These are phyloP conservation scores for Metschnikowia sp. DNA, from an alignment of 805 yeast genomes.

Conservation along the genomic window DNA sequence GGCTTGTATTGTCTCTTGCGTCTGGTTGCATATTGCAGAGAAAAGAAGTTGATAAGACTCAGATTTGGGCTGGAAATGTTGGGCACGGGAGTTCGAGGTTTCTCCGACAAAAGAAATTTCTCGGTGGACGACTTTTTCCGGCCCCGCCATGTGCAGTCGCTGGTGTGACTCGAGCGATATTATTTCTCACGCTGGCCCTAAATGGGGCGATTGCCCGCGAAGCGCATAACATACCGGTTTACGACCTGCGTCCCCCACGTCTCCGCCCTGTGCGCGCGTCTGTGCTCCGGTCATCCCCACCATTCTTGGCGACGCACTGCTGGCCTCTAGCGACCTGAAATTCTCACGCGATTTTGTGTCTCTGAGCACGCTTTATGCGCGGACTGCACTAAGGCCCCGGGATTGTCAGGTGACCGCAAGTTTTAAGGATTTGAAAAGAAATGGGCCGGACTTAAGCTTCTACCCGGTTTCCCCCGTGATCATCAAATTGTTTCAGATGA, in stretches of 20 bases:
- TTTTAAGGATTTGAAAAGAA: no score
- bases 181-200: background rate
- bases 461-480: no score
- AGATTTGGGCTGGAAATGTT: no score
- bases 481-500: no score
- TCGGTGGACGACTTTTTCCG: background rate
- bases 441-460: no score
- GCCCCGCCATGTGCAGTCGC: no score
- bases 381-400: background rate
- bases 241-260: slow-evolving; percentile 9
- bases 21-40: no score
- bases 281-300: slow-evolving; percentile 8
- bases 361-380: background rate
- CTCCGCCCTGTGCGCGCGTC: slow-evolving; percentile 1
- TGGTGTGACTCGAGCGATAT: no score
- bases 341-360: background rate
- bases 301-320: background rate
- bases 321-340: background rate
- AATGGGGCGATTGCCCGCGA: slow-evolving; percentile 1
- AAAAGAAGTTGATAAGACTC: no score
- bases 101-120: background rate
- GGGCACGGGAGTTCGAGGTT: no score
- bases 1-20: no score
- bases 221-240: slow-evolving; percentile 6
- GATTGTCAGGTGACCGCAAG: background rate